These are phyloP conservation scores for Mycena belliarum DNA, from an alignment of 768 basidiomycete species.

Conservation along the genomic window DNA sequence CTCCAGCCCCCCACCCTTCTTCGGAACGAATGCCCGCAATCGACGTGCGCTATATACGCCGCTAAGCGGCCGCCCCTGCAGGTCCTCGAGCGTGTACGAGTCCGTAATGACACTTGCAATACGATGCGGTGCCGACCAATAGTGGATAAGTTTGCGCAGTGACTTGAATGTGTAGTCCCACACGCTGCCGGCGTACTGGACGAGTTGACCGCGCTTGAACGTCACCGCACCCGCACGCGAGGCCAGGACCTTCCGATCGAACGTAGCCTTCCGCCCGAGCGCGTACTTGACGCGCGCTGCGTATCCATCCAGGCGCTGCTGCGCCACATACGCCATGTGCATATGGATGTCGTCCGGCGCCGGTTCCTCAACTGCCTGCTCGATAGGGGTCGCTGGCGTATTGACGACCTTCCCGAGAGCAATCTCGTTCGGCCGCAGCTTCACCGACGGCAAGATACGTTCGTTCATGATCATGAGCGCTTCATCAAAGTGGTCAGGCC, in stretches of 20 bases:
- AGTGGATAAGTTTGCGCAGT: conserved; percentile 30
- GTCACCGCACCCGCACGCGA: conserved; percentile 19
- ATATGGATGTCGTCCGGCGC: conserved; percentile 4
- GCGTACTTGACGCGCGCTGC: conserved; percentile 24
- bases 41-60: conserved; percentile 6
- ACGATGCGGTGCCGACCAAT: conserved; percentile 30
- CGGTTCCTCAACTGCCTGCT: background rate
- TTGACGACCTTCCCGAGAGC: conserved; percentile 32
- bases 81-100: conserved; percentile 18
- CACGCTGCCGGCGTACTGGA: conserved; percentile 30
- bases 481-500: conserved; percentile 21
- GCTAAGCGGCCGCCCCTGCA: background rate
- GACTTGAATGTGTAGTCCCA: conserved; percentile 30
- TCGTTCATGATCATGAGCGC: conserved; percentile 19
- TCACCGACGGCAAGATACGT: conserved; percentile 24
- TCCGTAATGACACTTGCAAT: conserved; percentile 7
- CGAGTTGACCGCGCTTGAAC: conserved; percentile 30
- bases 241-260: conserved; percentile 21
- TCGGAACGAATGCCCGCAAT: conserved; percentile 9
- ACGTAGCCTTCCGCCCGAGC: conserved; percentile 24
- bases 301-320: conserved; percentile 33
- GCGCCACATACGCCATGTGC: conserved; percentile 32
- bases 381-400: conserved; percentile 18
- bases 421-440: conserved; percentile 26
- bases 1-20: conserved; percentile 11